A percentile compares a stretch with the other conserved stretches of the same genome.
phyloP scores from a whole-genome alignment of 2,329 filamentous ascomycete species.

The Trematosphaeria pertusa region DNA sequence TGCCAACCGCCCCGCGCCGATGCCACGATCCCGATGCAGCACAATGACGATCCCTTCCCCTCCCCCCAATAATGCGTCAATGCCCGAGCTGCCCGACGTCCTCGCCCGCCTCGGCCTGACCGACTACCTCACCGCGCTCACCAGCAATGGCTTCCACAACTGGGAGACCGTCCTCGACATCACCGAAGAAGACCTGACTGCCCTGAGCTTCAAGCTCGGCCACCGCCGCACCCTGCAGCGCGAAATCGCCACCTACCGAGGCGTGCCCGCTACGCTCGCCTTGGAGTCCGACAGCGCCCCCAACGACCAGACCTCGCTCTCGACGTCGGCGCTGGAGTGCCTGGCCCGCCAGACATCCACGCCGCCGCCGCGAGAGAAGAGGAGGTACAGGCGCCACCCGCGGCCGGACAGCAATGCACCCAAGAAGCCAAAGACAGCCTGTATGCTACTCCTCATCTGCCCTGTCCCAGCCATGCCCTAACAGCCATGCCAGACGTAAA shows the following conservation, averaged over 20 bases:
- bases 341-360: conserved; percentile 31
- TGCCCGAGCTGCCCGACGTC: conserved; percentile 34
- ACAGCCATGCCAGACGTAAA: conserved; percentile 43
- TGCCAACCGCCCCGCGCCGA: conserved; percentile 21
- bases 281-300: conserved; percentile 30
- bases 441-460: conserved; percentile 24
- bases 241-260: conserved; percentile 48
- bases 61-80: conserved; percentile 20
- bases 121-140: conserved; percentile 35
- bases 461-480: conserved; percentile 9
- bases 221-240: conserved; percentile 49
- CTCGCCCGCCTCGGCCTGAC: conserved; percentile 40
- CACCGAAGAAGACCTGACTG: conserved; percentile 47
- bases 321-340: conserved; percentile 37
- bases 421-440: conserved; percentile 51
- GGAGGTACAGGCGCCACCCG: conserved; percentile 48
- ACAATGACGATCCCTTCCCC: conserved; percentile 33
- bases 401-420: conserved; percentile 46
- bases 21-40: neutral
- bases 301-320: conserved; percentile 31
- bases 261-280: conserved; percentile 34
- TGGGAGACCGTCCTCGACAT: conserved; percentile 51
- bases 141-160: conserved; percentile 45
- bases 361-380: conserved; percentile 39
- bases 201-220: conserved; percentile 49